These are phyloP conservation scores for Silybum marianum DNA, from an alignment of 129 eudicot species.

Conservation along the genomic window DNA sequence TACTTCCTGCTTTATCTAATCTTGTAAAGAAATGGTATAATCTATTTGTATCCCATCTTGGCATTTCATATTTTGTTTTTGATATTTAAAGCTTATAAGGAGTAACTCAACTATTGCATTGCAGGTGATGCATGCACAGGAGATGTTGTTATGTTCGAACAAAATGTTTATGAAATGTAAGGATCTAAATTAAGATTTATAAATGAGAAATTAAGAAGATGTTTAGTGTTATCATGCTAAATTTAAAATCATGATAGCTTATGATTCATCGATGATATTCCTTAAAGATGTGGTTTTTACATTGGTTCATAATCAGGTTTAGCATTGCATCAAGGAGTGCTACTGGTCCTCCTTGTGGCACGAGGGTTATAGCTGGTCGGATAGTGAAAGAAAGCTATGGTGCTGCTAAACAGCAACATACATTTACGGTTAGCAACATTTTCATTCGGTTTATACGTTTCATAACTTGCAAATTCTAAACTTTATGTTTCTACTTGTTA, in stretches of 20 bases:
- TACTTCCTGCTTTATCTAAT: slow-evolving; percentile 13
- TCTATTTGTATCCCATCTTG: background rate
- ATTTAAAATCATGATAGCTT: background rate
- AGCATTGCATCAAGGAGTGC: slow-evolving; percentile 80
- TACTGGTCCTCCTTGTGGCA: slow-evolving; percentile 83
- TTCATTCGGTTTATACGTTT: background rate
- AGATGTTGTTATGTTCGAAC: slow-evolving; percentile 89
- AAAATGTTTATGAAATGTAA: slow-evolving; percentile 91
- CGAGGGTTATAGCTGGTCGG: slow-evolving; percentile 73
- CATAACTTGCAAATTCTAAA: background rate
- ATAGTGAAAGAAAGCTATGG: slow-evolving; percentile 96
- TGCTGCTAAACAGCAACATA: slow-evolving; percentile 95
- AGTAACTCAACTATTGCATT: slow-evolving; percentile 8
- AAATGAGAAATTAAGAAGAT: background rate
- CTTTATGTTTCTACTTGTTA: slow-evolving; percentile 20
- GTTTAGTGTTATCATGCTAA: background rate
- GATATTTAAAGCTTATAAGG: background rate
- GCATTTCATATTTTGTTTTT: background rate
- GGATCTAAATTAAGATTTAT: slow-evolving; percentile 9
- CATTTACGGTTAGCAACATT: slow-evolving; percentile 59
- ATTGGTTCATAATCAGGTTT: slow-evolving; percentile 49
- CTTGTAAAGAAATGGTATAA: background rate
- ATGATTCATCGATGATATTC: background rate
- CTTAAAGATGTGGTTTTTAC: background rate
- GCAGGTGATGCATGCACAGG: slow-evolving; percentile 97